Percentiles rank a stretch among this genome's conserved stretches.
Evolutionary conservation across 2,329 filamentous ascomycete genomes (phyloP).

Genomic region (Pezicula radicicola): DNA sequence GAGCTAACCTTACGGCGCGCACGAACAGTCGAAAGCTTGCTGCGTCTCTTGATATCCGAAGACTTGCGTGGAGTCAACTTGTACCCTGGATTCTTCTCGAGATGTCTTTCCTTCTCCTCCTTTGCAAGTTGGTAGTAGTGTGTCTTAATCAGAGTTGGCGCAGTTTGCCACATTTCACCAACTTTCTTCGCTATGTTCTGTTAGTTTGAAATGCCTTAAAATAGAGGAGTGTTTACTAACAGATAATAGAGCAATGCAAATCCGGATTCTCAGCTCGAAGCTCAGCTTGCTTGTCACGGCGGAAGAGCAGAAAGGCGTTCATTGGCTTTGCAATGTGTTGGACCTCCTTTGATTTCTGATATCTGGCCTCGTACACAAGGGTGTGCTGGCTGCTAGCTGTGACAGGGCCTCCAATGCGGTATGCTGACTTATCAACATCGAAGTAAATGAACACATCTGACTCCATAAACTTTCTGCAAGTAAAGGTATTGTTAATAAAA

Average conservation of each 20-base stretch:
- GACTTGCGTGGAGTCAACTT: conserved; percentile 8
- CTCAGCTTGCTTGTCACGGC: conserved; percentile 1
- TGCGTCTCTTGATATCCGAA: conserved; percentile 10
- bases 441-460: conserved; percentile 1
- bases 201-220: neutral
- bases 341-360: neutral
- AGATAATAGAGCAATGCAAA: conserved; percentile 5
- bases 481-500: neutral
- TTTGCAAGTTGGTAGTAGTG: conserved; percentile 5
- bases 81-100: conserved; percentile 5
- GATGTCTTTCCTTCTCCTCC: conserved; percentile 4
- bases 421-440: conserved; percentile 1
- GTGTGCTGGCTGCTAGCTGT: neutral
- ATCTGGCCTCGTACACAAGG: neutral
- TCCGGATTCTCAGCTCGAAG: conserved; percentile 3
- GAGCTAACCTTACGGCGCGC: no score
- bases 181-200: conserved; percentile 3
- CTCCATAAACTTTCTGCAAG: neutral
- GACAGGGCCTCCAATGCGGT: conserved; percentile 2
- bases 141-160: neutral
- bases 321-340: neutral
- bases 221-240: conserved; percentile 2
- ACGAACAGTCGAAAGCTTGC: no score
- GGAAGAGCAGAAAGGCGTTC: conserved; percentile 6
- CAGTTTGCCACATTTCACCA: conserved; percentile 5